Percentiles rank a stretch among this genome's conserved stretches.
Conservation (phyloP, 202 grass and related monocot species). For the Brachypodium distachyon region DNA sequence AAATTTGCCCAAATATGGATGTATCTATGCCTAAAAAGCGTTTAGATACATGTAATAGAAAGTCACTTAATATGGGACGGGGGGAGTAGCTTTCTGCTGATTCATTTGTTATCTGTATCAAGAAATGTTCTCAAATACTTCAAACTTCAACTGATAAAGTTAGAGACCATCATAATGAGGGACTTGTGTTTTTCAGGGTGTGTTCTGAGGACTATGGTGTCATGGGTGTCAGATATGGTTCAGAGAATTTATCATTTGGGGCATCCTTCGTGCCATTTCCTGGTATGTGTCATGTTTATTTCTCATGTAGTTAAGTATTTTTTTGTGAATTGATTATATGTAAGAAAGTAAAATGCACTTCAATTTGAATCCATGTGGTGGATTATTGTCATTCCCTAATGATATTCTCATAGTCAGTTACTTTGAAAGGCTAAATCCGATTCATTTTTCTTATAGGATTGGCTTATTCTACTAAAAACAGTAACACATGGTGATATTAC, state of each 20-base stretch:
- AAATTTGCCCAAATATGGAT: too few species aligned
- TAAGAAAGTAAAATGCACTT: neutral
- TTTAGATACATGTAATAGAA: too few species aligned
- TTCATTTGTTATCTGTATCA: constrained; percentile 6
- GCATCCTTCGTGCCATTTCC: constrained; percentile 80
- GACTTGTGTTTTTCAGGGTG: constrained; percentile 37
- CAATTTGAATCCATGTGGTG: neutral
- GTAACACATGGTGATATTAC: neutral
- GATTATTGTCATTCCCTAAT: neutral
- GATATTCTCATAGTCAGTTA: neutral
- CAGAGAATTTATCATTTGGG: constrained; percentile 81
- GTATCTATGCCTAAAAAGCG: too few species aligned
- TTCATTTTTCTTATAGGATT: neutral
- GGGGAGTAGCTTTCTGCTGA: constrained; percentile 6
- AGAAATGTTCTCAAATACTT: neutral
- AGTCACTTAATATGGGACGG: too few species aligned
- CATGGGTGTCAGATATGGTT: constrained; percentile 86
- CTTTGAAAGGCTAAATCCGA: neutral
- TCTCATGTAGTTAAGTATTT: constrained; percentile 22
- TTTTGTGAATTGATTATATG: constrained; percentile 17
- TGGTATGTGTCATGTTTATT: constrained; percentile 29
- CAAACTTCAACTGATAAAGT: constrained; percentile 7
- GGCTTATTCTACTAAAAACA: neutral
- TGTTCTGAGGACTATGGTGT: constrained; percentile 71
- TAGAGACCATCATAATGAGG: neutral